Conservation (phyloP, 2,329 filamentous ascomycete genomes). For the Colletotrichum sp. region DNA sequence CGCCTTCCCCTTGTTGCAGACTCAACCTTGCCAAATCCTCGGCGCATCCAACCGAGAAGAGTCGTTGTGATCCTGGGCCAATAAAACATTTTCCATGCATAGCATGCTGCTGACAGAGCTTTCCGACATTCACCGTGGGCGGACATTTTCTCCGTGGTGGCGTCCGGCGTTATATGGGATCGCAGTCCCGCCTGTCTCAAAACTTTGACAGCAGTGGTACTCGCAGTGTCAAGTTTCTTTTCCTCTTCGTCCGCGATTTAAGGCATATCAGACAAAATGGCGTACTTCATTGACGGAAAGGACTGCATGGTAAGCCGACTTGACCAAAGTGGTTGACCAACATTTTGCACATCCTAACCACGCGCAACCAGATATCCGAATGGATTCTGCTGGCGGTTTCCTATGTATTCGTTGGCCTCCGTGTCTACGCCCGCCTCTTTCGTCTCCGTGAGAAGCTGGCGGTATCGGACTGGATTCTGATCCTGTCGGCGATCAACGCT, state of each 20-base stretch:
- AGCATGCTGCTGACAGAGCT: background rate
- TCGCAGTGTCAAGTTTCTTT: background rate
- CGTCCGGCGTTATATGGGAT: background rate
- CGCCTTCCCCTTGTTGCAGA: background rate
- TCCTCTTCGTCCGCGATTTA: background rate
- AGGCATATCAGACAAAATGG: constrained; percentile 15
- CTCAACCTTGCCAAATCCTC: background rate
- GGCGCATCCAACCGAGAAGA: background rate
- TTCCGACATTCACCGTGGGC: background rate
- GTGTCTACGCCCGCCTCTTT: constrained; percentile 36
- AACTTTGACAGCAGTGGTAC: background rate
- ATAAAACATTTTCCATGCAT: background rate
- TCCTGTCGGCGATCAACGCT: constrained; percentile 32
- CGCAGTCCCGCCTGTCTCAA: background rate
- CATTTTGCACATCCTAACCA: background rate
- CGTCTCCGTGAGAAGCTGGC: constrained; percentile 32
- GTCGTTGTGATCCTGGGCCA: background rate
- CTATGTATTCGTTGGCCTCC: constrained; percentile 31
- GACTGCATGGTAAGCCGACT: constrained; percentile 25
- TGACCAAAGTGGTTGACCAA: background rate
- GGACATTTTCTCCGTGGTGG: background rate
- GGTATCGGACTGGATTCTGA: constrained; percentile 31
- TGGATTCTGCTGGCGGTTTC: constrained; percentile 32
- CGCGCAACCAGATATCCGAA: constrained; percentile 31
- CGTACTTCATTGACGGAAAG: constrained; percentile 27